Evolutionary conservation across 768 basidiomycete genomes (phyloP), one percentile per base, ranked within the genome.

Genomic region (Lentinula boryana): DNA sequence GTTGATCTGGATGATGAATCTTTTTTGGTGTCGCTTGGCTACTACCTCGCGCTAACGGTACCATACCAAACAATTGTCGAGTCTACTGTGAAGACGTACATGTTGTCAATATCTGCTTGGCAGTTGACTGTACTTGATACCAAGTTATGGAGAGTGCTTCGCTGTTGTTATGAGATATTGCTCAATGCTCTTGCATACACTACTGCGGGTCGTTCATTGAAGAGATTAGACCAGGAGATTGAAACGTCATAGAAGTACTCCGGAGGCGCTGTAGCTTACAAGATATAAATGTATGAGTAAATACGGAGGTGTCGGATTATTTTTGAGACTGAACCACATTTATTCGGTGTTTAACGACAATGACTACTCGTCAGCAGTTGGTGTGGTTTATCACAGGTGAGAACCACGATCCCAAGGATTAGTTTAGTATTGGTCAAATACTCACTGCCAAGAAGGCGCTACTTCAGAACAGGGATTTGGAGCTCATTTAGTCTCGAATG

Each of bases 401-500:
- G 40, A 31, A 7, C 4, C 4, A 15, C 32, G 10, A 51, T 27
- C 27, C 27, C 27, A 27, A 27, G 27, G 27, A 27, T 27, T 27
- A 27, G 27, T 27, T n/a, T n/a, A 23, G 10, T 40, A 40, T 9
- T 38, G 35, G 12, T 40, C 5, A 55, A n/a, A 36, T 15, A 3
- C 27, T n/a, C 18, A 55, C 33, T 21, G 38, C 18, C 23, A 16
- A 15, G 16, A 56, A 56, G 55, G 55, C 15, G 31, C 55, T 7
- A 56, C 57, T 38, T 58, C 57, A 15, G 23, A 9, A 1, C 33
- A 40, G 40, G 85, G 85, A 16, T 80, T 87, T 62, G 86, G 87
- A 10, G 76, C 73, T 46, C 79, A 80, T 10, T 72, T 88, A 10
- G 78, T 81, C 10, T 65, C 61, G 16, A 64, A 76, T 23, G 79